These are phyloP conservation scores for Daldinia vernicosa DNA, from an alignment of 495 filamentous ascomycete species.

Conservation along the genomic window DNA sequence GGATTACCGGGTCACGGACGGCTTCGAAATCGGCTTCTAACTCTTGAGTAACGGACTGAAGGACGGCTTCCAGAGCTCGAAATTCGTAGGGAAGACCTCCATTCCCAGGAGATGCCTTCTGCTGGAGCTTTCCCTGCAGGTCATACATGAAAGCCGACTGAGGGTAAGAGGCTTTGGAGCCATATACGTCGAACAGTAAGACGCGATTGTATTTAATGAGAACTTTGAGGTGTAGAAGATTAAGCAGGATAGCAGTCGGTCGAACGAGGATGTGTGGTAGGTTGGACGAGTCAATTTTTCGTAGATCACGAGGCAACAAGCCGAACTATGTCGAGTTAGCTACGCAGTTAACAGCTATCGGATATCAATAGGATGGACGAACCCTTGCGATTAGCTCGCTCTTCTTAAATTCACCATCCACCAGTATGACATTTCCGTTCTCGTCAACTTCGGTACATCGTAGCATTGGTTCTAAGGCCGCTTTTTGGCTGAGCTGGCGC, in stretches of 20 bases:
- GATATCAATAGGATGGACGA: slow-evolving; percentile 38
- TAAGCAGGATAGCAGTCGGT: slow-evolving; percentile 92
- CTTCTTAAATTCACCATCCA: slow-evolving; percentile 97
- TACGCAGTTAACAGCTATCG: slow-evolving; percentile 1
- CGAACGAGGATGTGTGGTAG: slow-evolving; percentile 97
- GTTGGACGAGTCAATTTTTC: slow-evolving; percentile 97
- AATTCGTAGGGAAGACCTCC: slow-evolving; percentile 74
- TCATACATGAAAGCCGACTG: slow-evolving; percentile 98
- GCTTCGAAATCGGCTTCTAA: slow-evolving; percentile 93
- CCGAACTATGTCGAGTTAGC: slow-evolving; percentile 74
- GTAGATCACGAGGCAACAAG: slow-evolving; percentile 91
- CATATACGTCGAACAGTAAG: slow-evolving; percentile 94
- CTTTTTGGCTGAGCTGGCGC: slow-evolving; percentile 71
- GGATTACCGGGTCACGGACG: slow-evolving; percentile 88
- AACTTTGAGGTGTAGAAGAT: slow-evolving; percentile 90
- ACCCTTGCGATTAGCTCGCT: slow-evolving; percentile 96
- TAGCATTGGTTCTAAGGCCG: slow-evolving; percentile 80
- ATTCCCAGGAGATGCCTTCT: slow-evolving; percentile 59
- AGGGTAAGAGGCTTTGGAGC: slow-evolving; percentile 91
- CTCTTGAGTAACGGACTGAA: slow-evolving; percentile 84
- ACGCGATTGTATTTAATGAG: slow-evolving; percentile 95
- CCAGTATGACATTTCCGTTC: slow-evolving; percentile 91
- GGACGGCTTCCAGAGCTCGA: slow-evolving; percentile 80
- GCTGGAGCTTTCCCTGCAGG: slow-evolving; percentile 68
- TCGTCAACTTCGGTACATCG: slow-evolving; percentile 95